phyloP scores from a whole-genome alignment of 192 early-diverging fungal species.

The Coemansia sp. region DNA sequence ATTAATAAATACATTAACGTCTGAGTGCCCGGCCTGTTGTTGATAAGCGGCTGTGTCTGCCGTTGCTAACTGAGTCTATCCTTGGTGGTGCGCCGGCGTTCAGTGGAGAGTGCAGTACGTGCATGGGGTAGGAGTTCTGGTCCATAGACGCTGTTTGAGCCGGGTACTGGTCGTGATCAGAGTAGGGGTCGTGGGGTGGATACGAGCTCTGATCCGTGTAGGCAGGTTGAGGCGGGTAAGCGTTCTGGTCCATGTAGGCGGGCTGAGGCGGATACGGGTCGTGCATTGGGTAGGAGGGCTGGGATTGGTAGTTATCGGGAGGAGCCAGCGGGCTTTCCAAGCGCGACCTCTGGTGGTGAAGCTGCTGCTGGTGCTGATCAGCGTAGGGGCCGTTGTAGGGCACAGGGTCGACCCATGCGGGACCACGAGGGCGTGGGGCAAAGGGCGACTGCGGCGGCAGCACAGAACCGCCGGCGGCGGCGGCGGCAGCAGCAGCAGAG shows the following conservation, averaged over 20 bases:
- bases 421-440: background rate
- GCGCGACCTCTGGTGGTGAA: background rate
- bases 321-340: constrained; percentile 7
- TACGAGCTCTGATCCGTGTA: background rate
- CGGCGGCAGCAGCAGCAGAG: background rate
- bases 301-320: background rate
- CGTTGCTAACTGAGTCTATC: background rate
- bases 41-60: background rate
- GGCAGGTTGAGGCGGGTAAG: background rate
- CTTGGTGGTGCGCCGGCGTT: background rate
- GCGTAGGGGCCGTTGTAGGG: constrained; percentile 27
- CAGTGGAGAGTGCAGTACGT: background rate
- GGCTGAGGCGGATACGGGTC: background rate
- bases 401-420: constrained; percentile 29
- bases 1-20: constrained; percentile 10
- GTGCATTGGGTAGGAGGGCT: background rate
- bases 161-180: background rate
- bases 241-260: background rate
- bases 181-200: background rate
- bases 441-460: constrained; percentile 12
- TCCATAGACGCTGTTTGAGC: background rate
- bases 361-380: background rate
- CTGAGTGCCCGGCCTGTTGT: background rate
- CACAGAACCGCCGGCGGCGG: background rate
- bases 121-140: background rate